Evolutionary conservation across 2,329 filamentous ascomycete genomes (phyloP).

Genomic region (Cladosporium sp.): DNA sequence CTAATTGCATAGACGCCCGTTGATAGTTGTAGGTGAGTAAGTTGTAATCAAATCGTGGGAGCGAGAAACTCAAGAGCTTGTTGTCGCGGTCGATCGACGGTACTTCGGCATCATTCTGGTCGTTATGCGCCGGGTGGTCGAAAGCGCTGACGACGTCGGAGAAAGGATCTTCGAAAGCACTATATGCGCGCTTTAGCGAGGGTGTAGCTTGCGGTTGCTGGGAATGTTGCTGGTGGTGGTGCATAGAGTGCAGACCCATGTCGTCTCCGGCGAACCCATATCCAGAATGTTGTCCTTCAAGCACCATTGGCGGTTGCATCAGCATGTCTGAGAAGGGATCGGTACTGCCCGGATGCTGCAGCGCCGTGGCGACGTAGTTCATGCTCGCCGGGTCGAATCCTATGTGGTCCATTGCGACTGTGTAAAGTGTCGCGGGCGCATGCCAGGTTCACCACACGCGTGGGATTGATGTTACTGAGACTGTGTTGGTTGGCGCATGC

Average conservation of each 20-base stretch:
- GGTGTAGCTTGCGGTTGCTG: slow-evolving; percentile 17
- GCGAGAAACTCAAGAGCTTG: slow-evolving; percentile 49
- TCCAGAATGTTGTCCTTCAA: slow-evolving; percentile 52
- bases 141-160: slow-evolving; percentile 48
- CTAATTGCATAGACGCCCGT: slow-evolving; percentile 60
- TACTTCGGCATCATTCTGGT: slow-evolving; percentile 38
- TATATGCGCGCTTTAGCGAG: slow-evolving; percentile 28
- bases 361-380: slow-evolving; percentile 53
- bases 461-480: background rate
- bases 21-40: slow-evolving; percentile 63
- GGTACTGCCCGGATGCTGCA: slow-evolving; percentile 48
- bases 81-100: slow-evolving; percentile 61
- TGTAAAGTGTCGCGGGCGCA: background rate
- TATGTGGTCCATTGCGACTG: slow-evolving; percentile 11
- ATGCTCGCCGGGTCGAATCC: slow-evolving; percentile 31
- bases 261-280: slow-evolving; percentile 45
- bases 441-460: background rate
- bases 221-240: slow-evolving; percentile 7
- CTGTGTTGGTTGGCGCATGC: background rate
- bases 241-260: slow-evolving; percentile 5
- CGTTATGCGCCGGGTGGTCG: slow-evolving; percentile 39
- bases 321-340: slow-evolving; percentile 30
- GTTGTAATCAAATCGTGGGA: slow-evolving; percentile 49
- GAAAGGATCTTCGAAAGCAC: slow-evolving; percentile 47
- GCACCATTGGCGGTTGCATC: slow-evolving; percentile 46